Base-by-base conservation (phyloP, 2,329 filamentous ascomycete genomes). In the Stachybotrys chartarum region DNA sequence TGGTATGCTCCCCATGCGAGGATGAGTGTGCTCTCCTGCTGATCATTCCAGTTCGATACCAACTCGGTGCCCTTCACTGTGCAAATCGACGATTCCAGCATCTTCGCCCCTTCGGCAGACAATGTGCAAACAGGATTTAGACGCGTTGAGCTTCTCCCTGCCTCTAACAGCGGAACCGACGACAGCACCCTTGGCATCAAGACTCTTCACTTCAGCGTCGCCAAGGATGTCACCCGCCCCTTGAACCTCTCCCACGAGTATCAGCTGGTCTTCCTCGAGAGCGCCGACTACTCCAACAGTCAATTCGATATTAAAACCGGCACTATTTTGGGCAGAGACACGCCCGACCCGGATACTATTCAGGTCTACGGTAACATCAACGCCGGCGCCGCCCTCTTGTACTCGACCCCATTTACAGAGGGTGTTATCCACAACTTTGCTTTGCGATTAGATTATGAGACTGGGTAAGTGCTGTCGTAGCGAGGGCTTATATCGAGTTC, bases 231-330 rank as follows among this genome's bases (percentile, higher is more conserved):
- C 47, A 63, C 70, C 46, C 72, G 79, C 11, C 76, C 77, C 12
- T 68, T 86, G 53, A 85, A 86, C 70, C 68, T 79, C 54, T 78
- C 77, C 7, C 83, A 86, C 65, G 81, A 85, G 69, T 86, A 85
- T 68, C 72, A 83, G 64, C 75, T 83, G 49, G 71, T 76, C 44
- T 81, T 77, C 66, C 72, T 78, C 31, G 77, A 80, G 65, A 72
- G 68, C 60, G 67, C 61, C 52, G 72, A 76, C 59, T 80, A 70
- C 65, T 74, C 72, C 58, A 75, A 73, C 55, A 79, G 81, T 66
- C 78, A 81, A 67, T 66, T 81, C 57, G 77, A 75, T 30, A 74
- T 85, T 58, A 80, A 84, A 70, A 76, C 78, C 6, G 82, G 82
- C 35, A 75, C 76, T 10, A 68, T 84, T 53, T 74, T 81, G 7